Conservation (phyloP, 345 rosid species). For the Acer yangbiense region DNA sequence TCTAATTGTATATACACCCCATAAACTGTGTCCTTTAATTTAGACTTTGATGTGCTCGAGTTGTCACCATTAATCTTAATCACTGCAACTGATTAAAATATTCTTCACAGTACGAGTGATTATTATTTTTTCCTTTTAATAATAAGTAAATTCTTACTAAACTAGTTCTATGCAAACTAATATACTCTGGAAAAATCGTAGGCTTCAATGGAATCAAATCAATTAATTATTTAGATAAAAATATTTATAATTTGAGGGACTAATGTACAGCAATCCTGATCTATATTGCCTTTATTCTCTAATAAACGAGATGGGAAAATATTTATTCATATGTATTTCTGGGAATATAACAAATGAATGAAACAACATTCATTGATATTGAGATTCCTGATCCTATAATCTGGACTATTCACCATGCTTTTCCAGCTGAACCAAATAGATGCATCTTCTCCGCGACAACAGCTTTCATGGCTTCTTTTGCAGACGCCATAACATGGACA, state of each 20-base stretch:
- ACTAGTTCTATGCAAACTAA: too few relatives aligned
- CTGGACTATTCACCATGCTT: constrained; percentile 44
- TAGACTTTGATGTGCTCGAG: too few relatives aligned
- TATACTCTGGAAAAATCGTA: not conserved
- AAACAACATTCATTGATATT: not conserved
- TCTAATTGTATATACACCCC: too few relatives aligned
- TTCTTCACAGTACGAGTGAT: too few relatives aligned
- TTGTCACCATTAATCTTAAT: too few relatives aligned
- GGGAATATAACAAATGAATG: not conserved
- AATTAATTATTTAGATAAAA: not conserved
- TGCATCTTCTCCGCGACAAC: constrained; percentile 82
- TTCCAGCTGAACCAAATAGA: constrained; percentile 85
- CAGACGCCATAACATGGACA: constrained; percentile 71
- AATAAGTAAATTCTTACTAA: too few relatives aligned
- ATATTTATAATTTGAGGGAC: not conserved
- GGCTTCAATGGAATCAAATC: not conserved
- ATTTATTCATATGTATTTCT: not conserved
- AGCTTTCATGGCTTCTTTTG: constrained; percentile 81
- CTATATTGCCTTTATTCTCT: not conserved
- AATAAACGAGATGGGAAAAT: not conserved
- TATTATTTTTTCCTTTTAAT: too few relatives aligned
- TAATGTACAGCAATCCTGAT: not conserved
- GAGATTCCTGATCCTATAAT: not conserved
- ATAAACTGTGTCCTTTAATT: too few relatives aligned
- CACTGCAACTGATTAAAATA: too few relatives aligned